Percentiles rank a stretch among this genome's conserved stretches.
Evolutionary conservation across 1,284 basidiomycete species (phyloP).

Genomic region (Cutaneotrichosporon mucoides): DNA sequence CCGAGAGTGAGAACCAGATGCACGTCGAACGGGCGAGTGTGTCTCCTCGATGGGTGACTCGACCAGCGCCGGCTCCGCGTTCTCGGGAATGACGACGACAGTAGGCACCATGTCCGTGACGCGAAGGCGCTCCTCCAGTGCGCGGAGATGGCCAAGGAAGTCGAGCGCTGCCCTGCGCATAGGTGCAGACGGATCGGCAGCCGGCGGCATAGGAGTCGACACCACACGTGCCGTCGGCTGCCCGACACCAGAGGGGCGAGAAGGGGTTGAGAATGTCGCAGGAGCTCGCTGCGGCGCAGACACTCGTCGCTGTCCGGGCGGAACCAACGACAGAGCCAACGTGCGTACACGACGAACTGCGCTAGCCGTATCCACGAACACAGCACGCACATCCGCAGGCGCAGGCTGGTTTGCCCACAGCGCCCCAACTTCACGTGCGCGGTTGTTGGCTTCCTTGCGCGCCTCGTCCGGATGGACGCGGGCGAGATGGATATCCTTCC

Average conservation of each 20-base stretch:
- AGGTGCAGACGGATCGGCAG: slow-evolving; percentile 9
- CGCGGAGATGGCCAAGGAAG: slow-evolving; percentile 37
- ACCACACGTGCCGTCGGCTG: background rate
- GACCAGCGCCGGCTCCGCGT: background rate
- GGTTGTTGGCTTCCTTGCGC: slow-evolving; percentile 26
- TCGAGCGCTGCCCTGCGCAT: slow-evolving; percentile 39
- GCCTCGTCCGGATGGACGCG: slow-evolving; percentile 30
- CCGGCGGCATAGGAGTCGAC: background rate
- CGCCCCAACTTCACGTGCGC: slow-evolving; percentile 4
- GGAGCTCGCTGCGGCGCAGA: slow-evolving; percentile 4
- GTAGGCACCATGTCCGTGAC: slow-evolving; percentile 11
- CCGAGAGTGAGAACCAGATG: background rate
- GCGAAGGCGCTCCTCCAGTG: slow-evolving; percentile 39
- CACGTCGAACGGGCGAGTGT: background rate
- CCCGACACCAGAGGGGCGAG: slow-evolving; percentile 23
- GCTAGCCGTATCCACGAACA: slow-evolving; percentile 29
- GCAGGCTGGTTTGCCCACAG: background rate
- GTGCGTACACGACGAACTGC: slow-evolving; percentile 34
- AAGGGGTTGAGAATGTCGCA: slow-evolving; percentile 33
- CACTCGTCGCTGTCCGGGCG: slow-evolving; percentile 7
- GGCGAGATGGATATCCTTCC: slow-evolving; percentile 40
- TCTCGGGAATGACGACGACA: slow-evolving; percentile 12
- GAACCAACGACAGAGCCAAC: slow-evolving; percentile 26
- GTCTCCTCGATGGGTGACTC: slow-evolving; percentile 5
- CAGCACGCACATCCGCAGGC: slow-evolving; percentile 8